Base-by-base conservation (phyloP, 257 asterid genomes). In the Salvia rosmarinus region DNA sequence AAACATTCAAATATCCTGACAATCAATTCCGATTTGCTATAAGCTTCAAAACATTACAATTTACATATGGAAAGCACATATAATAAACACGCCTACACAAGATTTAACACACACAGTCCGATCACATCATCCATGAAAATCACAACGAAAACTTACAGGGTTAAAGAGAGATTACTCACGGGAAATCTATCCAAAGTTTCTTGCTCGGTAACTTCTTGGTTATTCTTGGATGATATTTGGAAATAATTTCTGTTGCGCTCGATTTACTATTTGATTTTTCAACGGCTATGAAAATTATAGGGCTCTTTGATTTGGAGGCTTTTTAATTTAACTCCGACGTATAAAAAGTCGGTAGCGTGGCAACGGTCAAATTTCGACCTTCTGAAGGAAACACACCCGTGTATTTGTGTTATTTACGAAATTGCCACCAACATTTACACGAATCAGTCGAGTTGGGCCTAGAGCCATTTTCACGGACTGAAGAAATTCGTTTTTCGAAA, bases 361-460 rank as follows among this genome's bases (percentile, higher is more conserved):
- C 70, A 84, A 84, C 88, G 88, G 88, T 84, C 86, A 71, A 74
- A 81, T 81, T 67, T 74, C 37, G 4, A 8, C 66, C 62, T 6
- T 9, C 46, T n/a, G 10, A 8, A 10, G 49, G 35, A 75, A 66
- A 61, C 43, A 9, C 46, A n/a, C 80, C 56, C 64, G 42, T 20
- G 35, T 7, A 2, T 11, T 1, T 28, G 37, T 7, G n/a, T 21
- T 77, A 80, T 80, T 73, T 37, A 75, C 87, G 17, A 35, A 16
- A 5, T 50, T 78, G 81, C 70, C 81, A 83, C 64, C 52, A 2
- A 1, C 11, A 12, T 21, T 17, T 9, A 0, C 3, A 28, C 55
- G 4, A 35, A 6, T 19, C 1, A 4, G 16, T 23, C 7, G 23
- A 4, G 0, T 54, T 74, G 70, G 74, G 74, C 68, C 60, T 39